Evolutionary conservation across 1,284 basidiomycete genomes (phyloP), one percentile per base, ranked within the genome.

Genomic region (Ceratobasidium sp.): DNA sequence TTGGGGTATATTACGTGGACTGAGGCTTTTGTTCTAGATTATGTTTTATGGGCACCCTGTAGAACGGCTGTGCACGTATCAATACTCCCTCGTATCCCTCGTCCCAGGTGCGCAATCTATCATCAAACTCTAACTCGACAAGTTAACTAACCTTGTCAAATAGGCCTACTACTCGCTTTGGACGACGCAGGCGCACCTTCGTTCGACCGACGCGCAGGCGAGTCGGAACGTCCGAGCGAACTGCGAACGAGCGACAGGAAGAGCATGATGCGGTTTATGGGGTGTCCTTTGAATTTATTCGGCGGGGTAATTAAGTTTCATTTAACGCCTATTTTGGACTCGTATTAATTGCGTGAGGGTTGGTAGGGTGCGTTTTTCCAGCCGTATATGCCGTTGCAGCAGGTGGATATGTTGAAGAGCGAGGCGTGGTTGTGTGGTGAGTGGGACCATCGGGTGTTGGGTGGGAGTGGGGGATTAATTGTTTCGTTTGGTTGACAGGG

Each of bases 1-100:
- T 33, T 27, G 44, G 9, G 11, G 14, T 1, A 27, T 45, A 45
- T 24, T 36, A 11, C n/a, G 29, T 19, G 50, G 11, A 14, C 63
- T 67, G 15, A 73, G 44, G n/a, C 22, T 29, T n/a, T n/a, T 8
- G 14, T 36, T 22, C 6, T 80, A 97, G 95, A 93, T 99, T 76
- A 94, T 99, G 91, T 96, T 99, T 81, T 98, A 91, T 79, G 97
- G 97, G 8, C 96, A 98, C 80, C 97, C 97, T 0, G 97, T 99
- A 0, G 98, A 99, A 83, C 90, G 92, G 75, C 85, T 99, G 41
- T 99, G 97, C 84, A 98, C 96, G 31, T 98, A 96, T 80, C 98
- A 99, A 82, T 99, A 99, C 82, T 97, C 95, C 0, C 87, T 99
- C 31, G 89, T 95, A 65, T 94, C 94, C 0, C 85, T 96, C 15